Evolutionary conservation across 2,329 filamentous ascomycete species (phyloP).

Genomic region (Paraphoma sp.): DNA sequence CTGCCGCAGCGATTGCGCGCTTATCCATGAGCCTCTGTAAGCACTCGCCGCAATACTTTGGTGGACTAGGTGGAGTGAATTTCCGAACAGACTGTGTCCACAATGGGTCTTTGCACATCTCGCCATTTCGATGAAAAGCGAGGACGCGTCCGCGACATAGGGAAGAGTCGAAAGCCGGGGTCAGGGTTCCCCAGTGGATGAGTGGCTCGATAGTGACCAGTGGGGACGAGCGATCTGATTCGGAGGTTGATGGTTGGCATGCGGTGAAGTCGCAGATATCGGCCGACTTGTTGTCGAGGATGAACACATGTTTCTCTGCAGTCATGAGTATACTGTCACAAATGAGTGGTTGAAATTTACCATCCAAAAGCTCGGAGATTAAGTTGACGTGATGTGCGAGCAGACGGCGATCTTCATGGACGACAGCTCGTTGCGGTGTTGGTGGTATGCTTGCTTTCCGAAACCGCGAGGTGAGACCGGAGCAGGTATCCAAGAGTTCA

Average conservation of each 20-base stretch:
- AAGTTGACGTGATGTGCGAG: slow-evolving; percentile 4
- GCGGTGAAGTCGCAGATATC: neutral
- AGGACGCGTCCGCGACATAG: slow-evolving; percentile 6
- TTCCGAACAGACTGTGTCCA: slow-evolving; percentile 9
- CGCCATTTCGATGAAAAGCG: slow-evolving; percentile 13
- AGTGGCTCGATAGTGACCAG: slow-evolving; percentile 15
- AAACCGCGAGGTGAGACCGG: neutral
- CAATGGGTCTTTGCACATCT: slow-evolving; percentile 11
- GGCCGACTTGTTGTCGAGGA: neutral
- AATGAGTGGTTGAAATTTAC: neutral
- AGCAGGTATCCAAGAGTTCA: too few species aligned
- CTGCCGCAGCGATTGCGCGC: slow-evolving; percentile 3
- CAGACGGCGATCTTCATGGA: neutral
- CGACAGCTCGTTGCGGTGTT: neutral
- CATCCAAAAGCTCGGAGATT: slow-evolving; percentile 5
- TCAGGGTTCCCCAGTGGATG: slow-evolving; percentile 16
- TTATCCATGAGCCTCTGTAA: slow-evolving; percentile 13
- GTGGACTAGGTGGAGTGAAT: neutral
- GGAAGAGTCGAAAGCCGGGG: neutral
- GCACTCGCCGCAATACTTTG: slow-evolving; percentile 17
- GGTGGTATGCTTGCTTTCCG: neutral
- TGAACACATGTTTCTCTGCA: slow-evolving; percentile 8
- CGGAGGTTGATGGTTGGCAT: neutral
- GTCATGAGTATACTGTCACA: neutral
- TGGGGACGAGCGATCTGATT: neutral